Conservation (phyloP, 2,329 filamentous ascomycete genomes). For the Aspergillus cejpii region DNA sequence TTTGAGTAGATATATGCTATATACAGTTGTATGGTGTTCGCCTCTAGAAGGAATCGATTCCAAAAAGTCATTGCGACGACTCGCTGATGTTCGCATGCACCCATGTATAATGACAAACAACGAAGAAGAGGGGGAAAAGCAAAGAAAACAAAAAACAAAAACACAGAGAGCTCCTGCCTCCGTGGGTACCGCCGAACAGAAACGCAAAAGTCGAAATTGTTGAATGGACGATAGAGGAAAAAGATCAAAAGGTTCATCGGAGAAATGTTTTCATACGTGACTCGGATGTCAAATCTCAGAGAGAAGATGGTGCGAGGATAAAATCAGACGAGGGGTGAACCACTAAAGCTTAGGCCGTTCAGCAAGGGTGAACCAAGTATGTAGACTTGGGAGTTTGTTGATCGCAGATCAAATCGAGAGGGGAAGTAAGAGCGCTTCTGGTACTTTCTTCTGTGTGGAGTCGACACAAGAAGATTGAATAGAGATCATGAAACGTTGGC, state of each 20-base stretch:
- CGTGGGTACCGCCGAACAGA: background rate
- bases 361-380: background rate
- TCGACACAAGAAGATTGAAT: background rate
- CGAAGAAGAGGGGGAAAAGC: too few relatives aligned
- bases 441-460: background rate
- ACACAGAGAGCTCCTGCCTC: too few relatives aligned
- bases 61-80: background rate
- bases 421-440: background rate
- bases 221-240: background rate
- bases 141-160: background rate
- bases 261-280: background rate
- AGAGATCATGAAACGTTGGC: conserved; percentile 9
- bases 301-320: background rate
- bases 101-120: background rate
- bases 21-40: background rate
- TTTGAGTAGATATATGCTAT: background rate
- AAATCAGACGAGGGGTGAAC: background rate
- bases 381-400: background rate
- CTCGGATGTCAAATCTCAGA: background rate
- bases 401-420: background rate
- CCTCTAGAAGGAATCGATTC: background rate
- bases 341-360: background rate
- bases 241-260: too few relatives aligned
- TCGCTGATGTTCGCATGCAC: background rate
- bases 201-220: background rate